These are phyloP conservation scores for Ganoderma sinense DNA, from an alignment of 1,284 basidiomycete genomes.

Conservation along the genomic window DNA sequence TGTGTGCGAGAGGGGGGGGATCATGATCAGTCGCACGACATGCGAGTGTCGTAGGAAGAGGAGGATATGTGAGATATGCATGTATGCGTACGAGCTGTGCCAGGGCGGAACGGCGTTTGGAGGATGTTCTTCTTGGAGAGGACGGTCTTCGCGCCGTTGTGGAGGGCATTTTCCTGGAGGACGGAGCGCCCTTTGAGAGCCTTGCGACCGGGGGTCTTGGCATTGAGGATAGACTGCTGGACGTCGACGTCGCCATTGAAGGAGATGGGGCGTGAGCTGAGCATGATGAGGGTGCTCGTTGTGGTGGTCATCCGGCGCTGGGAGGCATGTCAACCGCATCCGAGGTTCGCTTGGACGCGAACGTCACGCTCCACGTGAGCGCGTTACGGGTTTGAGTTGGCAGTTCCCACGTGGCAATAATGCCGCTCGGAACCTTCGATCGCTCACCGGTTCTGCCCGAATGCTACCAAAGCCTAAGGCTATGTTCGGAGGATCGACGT, in stretches of 20 bases:
- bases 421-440: too few species aligned
- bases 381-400: not conserved
- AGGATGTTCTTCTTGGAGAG: slow-evolving; percentile 53
- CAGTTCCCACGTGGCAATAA: too few species aligned
- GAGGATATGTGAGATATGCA: not conserved
- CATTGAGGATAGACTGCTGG: slow-evolving; percentile 37
- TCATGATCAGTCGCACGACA: not conserved
- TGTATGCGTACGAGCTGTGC: slow-evolving; percentile 29
- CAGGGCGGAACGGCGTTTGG: slow-evolving; percentile 44
- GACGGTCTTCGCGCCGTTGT: slow-evolving; percentile 44
- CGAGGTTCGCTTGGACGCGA: not conserved
- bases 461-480: too few species aligned
- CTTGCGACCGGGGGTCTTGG: slow-evolving; percentile 61
- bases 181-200: slow-evolving; percentile 46
- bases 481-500: too few species aligned
- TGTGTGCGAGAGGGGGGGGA: slow-evolving; percentile 10
- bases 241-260: slow-evolving; percentile 36
- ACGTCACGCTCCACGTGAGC: not conserved
- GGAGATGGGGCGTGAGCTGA: slow-evolving; percentile 52
- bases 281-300: slow-evolving; percentile 42
- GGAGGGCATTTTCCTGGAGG: slow-evolving; percentile 61
- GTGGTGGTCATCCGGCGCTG: not conserved
- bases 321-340: not conserved
- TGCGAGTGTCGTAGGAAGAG: not conserved
- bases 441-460: too few species aligned